Base-by-base conservation (phyloP, 345 rosid genomes). In the Hirschfeldia incana region DNA sequence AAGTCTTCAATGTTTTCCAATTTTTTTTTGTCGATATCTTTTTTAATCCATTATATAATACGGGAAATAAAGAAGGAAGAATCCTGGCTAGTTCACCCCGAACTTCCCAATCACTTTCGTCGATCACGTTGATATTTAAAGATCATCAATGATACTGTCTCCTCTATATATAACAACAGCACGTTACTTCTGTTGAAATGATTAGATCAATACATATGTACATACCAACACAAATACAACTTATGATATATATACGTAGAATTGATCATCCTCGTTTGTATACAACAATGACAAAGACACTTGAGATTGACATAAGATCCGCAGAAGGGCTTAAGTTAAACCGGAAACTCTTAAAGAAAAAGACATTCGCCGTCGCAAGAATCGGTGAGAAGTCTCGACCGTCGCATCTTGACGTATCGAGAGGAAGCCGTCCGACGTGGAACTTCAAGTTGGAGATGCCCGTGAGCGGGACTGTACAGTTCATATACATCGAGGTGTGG, bases 271-370 rank as follows among this genome's bases (percentile, higher is more conserved):
- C 60, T 72, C 62, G 51, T 34, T 12, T 58, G 4, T 78, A 3
- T 60, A 9, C 57, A 73, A 0, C 65, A 62, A 79, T 79, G 82
- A 36, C 75, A 15, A 68, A 61, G 64, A 74, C 74, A 36, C 28
- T 94, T 8, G 94, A 91, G 79, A 75, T 90, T 76, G 83, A 87
- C 0, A n/a, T 85, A 4, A 77, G 86, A 63, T 89, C 94, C 0
- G 92, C 87, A 10, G 94, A 92, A 64, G 85, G 89, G 36, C 83
- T 92, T 0, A 80, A 83, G 13, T 16, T 83, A 15, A 78, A 88
- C 44, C 49, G 86, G 4, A 88, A 67, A 80, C 42, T 79, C 0
- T 44, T 87, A 15, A 86, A 85, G 30, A 84, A 74, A 75, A 84
- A 87, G 36, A 61, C 88, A 0, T 77, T 69, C 33, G 89, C 75